Evolutionary conservation across 176 grass and related monocot genomes (phyloP), one percentile per base, ranked within the genome.

Genomic region (Oryza brachyantha): DNA sequence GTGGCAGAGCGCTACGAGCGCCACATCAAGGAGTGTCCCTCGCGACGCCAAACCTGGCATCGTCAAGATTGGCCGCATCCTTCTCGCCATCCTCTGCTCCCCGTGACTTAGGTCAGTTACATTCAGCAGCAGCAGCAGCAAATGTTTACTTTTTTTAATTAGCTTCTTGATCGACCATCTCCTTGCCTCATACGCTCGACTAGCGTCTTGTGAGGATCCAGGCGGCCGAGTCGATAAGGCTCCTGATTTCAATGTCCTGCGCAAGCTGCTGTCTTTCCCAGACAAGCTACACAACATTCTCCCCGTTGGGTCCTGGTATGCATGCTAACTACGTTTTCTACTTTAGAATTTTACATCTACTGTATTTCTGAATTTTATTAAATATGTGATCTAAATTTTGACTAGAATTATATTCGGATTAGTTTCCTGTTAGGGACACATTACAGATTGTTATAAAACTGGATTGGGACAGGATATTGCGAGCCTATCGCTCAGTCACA

Each of bases 191-290:
- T 36, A 21, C 72, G 0, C n/a, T 74, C 32, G 14, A 59, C 50
- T 74, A 50, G 50, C 10, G 16, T 4, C 50, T 59, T 0, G 72
- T 38, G 12, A 59, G 50, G 31, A 0, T 14, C 21, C 8, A 36
- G 50, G 72, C 55, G 1, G 39, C 77, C 16, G 66, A 80, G 69
- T 80, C 66, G 66, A 11, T 29, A 19, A 22, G 36, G 27, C 37
- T 3, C 52, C 78, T 14, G 78, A 80, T 35, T 80, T 80, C 52
- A 80, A 5, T 43, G 52, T 70, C 10, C 77, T 80, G 25, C 25
- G 40, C 25, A 35, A 25, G 6, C 29, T 80, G 66, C 50, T 66
- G 54, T 42, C 39, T 36, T 61, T 48, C 16, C 36, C 16, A 16
- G 38, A 39, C 66, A 80, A 40, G 17, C 78, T 50, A 29, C 78